Conservation (phyloP, 192 early-diverging fungal genomes). For the Entomortierella beljakovae region DNA sequence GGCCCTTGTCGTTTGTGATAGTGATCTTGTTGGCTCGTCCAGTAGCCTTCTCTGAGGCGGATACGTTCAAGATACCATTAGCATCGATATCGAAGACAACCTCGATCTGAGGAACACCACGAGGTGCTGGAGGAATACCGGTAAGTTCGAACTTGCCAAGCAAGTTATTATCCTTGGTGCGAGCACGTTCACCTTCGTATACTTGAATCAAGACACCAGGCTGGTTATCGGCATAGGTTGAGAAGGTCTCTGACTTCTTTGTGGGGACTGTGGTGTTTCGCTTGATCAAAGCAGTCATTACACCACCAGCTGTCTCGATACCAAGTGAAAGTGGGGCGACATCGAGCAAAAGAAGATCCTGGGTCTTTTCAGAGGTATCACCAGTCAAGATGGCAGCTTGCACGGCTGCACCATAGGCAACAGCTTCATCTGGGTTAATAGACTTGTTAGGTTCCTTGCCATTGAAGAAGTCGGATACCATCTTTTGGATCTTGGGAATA, state of each 20-base stretch:
- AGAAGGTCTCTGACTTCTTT: slow-evolving; percentile 96
- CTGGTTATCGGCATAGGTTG: slow-evolving; percentile 96
- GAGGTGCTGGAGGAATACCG: slow-evolving; percentile 96
- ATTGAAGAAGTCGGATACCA: slow-evolving; percentile 96
- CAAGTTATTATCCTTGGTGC: slow-evolving; percentile 96
- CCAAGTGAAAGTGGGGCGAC: slow-evolving; percentile 94
- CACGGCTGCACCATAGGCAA: slow-evolving; percentile 98
- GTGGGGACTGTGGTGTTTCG: slow-evolving; percentile 95
- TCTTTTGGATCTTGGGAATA: slow-evolving; percentile 99
- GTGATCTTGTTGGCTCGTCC: slow-evolving; percentile 95
- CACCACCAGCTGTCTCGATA: slow-evolving; percentile 96
- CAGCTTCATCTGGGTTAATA: slow-evolving; percentile 99
- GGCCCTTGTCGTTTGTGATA: slow-evolving; percentile 98
- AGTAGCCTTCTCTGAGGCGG: slow-evolving; percentile 90
- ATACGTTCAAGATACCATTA: slow-evolving; percentile 96
- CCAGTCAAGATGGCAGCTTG: slow-evolving; percentile 98
- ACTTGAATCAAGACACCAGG: slow-evolving; percentile 94
- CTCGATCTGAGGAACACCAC: slow-evolving; percentile 96
- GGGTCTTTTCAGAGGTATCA: slow-evolving; percentile 90
- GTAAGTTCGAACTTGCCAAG: slow-evolving; percentile 97
- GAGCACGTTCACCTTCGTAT: slow-evolving; percentile 94
- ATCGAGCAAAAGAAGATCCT: slow-evolving; percentile 91
- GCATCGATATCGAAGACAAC: slow-evolving; percentile 95
- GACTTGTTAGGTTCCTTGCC: slow-evolving; percentile 99
- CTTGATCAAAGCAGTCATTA: slow-evolving; percentile 95